Conservation (phyloP, 176 grass and related monocot species). For the Echinochloa phyllopogon region DNA sequence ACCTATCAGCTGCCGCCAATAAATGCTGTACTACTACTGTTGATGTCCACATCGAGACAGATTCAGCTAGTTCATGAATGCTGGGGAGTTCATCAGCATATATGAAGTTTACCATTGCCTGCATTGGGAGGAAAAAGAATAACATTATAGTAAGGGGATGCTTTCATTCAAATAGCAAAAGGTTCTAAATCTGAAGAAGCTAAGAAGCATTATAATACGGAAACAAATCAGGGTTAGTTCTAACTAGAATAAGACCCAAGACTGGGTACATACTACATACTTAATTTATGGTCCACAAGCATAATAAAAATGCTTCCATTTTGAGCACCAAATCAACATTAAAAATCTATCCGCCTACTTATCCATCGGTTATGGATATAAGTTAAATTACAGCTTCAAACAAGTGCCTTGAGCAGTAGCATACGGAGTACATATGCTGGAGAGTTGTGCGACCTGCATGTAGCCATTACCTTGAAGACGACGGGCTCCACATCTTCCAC, state of each 20-base stretch:
- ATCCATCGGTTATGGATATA: background rate
- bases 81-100: conserved; percentile 83
- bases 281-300: conserved; percentile 8
- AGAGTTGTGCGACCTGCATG: conserved; percentile 8
- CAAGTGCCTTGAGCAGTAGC: background rate
- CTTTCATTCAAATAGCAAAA: conserved; percentile 17
- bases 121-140: background rate
- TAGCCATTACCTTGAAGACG: conserved; percentile 76
- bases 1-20: conserved; percentile 84
- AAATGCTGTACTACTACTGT: conserved; percentile 77
- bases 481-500: conserved; percentile 88
- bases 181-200: background rate
- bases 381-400: conserved; percentile 18
- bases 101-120: conserved; percentile 86
- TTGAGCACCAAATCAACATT: conserved; percentile 3
- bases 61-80: conserved; percentile 74
- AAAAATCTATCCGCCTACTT: background rate
- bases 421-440: background rate
- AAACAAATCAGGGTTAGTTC: conserved; percentile 8
- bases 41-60: conserved; percentile 67
- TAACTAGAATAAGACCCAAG: background rate
- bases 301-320: background rate
- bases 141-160: conserved; percentile 17
- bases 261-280: conserved; percentile 10
- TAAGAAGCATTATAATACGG: background rate